Conservation (phyloP, 805 yeast species). For the Starmerella bombi region DNA sequence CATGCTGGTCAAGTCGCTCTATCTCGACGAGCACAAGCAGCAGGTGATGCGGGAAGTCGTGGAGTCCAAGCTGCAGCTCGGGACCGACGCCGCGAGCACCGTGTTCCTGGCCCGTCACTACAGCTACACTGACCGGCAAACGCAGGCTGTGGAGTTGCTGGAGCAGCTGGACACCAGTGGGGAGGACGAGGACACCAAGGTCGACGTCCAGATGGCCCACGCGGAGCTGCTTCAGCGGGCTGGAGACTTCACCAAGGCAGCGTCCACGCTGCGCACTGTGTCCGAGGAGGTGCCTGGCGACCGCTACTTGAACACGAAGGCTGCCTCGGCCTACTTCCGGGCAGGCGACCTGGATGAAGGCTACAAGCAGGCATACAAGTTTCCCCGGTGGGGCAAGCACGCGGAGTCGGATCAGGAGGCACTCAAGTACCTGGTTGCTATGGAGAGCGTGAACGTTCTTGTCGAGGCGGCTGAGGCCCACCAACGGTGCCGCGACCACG, state of each 20-base stretch:
- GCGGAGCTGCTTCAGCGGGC: slow-evolving; percentile 67
- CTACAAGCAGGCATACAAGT: slow-evolving; percentile 55
- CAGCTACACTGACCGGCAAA: slow-evolving; percentile 41
- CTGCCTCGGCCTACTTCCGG: slow-evolving; percentile 70
- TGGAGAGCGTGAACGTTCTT: slow-evolving; percentile 89
- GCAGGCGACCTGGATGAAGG: slow-evolving; percentile 66
- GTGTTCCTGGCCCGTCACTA: slow-evolving; percentile 42
- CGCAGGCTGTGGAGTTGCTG: slow-evolving; percentile 42
- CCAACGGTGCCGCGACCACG: slow-evolving; percentile 45
- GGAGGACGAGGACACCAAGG: slow-evolving; percentile 30
- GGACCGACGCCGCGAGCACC: slow-evolving; percentile 8
- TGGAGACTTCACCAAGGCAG: slow-evolving; percentile 51
- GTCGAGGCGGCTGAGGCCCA: slow-evolving; percentile 77
- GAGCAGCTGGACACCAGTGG: slow-evolving; percentile 40
- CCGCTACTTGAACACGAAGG: slow-evolving; percentile 76
- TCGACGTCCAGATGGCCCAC: slow-evolving; percentile 66
- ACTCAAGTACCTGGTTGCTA: slow-evolving; percentile 66
- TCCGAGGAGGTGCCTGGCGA: slow-evolving; percentile 74
- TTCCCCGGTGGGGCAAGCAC: slow-evolving; percentile 28
- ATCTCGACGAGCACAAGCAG: slow-evolving; percentile 9
- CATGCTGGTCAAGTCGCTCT: slow-evolving; percentile 54
- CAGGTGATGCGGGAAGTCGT: slow-evolving; percentile 6
- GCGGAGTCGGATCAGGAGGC: slow-evolving; percentile 68
- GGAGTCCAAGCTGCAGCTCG: slow-evolving; percentile 8
- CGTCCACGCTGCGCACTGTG: slow-evolving; percentile 53